phyloP scores from a whole-genome alignment of 169 alveolate species.

The Plasmodium gallinaceum region DNA sequence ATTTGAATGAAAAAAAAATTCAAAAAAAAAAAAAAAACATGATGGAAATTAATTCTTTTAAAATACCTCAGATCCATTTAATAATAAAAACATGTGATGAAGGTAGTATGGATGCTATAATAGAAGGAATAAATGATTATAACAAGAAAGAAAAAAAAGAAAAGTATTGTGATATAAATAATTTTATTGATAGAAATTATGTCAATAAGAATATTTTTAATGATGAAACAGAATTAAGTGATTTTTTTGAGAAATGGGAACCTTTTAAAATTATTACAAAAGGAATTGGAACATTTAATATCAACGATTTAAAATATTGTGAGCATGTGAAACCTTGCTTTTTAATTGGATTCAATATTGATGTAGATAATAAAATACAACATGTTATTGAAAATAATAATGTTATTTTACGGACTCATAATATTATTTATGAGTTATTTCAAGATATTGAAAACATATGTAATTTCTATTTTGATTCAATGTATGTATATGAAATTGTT shows the following conservation, averaged over 20 bases:
- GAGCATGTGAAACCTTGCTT: constrained; percentile 60
- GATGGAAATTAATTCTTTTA: not conserved
- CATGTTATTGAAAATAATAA: constrained; percentile 39
- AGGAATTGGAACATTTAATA: constrained; percentile 89
- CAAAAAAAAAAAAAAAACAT: not conserved
- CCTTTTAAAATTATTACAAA: constrained; percentile 85
- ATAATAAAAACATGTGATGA: constrained; percentile 90
- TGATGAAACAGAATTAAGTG: constrained; percentile 48
- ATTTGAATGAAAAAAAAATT: not conserved
- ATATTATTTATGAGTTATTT: constrained; percentile 89
- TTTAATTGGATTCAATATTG: constrained; percentile 82
- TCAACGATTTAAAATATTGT: constrained; percentile 59
- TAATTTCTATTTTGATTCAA: constrained; percentile 77
- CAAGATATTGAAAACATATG: constrained; percentile 87
- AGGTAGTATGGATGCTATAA: constrained; percentile 92
- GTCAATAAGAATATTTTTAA: constrained; percentile 31
- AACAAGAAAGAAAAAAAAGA: constrained; percentile 72
- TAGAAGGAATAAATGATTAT: constrained; percentile 83
- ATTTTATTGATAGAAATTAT: constrained; percentile 60
- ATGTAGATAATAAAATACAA: constrained; percentile 80
- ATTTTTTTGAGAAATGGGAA: constrained; percentile 75
- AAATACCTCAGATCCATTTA: constrained; percentile 79
- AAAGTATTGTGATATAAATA: constrained; percentile 51
- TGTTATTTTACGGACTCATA: constrained; percentile 86
- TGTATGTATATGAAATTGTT: constrained; percentile 78